These are phyloP conservation scores for Talaromyces verruculosus DNA, from an alignment of 2,329 filamentous ascomycete species.

Conservation along the genomic window DNA sequence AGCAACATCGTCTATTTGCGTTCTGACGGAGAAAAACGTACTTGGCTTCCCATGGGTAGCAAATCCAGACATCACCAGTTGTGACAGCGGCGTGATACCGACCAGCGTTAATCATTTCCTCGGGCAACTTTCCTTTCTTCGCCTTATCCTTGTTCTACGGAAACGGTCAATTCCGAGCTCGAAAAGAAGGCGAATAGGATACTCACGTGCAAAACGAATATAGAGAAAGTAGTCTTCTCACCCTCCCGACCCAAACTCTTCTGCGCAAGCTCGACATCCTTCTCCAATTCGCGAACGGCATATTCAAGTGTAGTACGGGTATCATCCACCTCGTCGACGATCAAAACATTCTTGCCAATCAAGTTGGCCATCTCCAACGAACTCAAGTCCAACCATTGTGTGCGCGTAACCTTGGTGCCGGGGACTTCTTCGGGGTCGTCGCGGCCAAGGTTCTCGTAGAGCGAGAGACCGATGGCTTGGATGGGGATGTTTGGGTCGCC, in stretches of 20 bases:
- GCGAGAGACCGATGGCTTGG: constrained; percentile 95
- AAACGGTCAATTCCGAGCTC: constrained; percentile 15
- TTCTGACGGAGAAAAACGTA: constrained; percentile 38
- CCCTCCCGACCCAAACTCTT: constrained; percentile 66
- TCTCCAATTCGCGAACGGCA: constrained; percentile 86
- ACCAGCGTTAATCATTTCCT: constrained; percentile 69
- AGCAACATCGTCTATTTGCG: constrained; percentile 7
- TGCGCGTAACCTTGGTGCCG: constrained; percentile 93
- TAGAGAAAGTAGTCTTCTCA: constrained; percentile 81
- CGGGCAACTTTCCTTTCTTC: constrained; percentile 85
- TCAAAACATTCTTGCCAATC: constrained; percentile 86
- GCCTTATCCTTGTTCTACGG: constrained; percentile 85
- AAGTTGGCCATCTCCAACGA: constrained; percentile 84
- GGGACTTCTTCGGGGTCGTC: constrained; percentile 68
- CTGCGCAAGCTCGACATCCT: constrained; percentile 84
- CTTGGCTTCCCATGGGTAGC: constrained; percentile 96
- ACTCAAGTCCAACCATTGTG: constrained; percentile 94
- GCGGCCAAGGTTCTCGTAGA: constrained; percentile 81
- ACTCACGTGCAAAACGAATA: constrained; percentile 91
- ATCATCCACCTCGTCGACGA: constrained; percentile 95
- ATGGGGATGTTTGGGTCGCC: constrained; percentile 94
- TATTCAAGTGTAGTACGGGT: constrained; percentile 93
- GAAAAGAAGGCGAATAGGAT: neutral
- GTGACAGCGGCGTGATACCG: constrained; percentile 85
- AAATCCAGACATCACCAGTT: constrained; percentile 94